A percentile compares a stretch with the other conserved stretches of the same genome.
These are phyloP conservation scores for Phlyctochytrium arcticum DNA, from an alignment of 192 early-diverging fungal genomes.

Conservation along the genomic window DNA sequence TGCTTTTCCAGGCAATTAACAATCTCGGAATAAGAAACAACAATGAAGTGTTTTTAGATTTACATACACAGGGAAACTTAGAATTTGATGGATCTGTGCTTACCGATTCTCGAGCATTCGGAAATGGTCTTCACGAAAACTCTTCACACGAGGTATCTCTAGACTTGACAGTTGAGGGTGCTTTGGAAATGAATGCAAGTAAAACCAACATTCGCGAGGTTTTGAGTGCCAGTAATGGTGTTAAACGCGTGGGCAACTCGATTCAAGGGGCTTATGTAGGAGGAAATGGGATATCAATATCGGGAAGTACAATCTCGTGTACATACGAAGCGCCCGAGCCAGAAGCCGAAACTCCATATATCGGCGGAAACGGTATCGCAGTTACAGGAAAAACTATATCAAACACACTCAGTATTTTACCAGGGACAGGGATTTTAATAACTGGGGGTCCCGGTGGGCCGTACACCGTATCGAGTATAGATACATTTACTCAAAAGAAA, in stretches of 20 bases:
- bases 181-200: neutral
- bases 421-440: no score
- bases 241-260: neutral
- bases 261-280: neutral
- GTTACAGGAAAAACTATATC: no score
- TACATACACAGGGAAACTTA: neutral
- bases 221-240: neutral
- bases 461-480: no score
- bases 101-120: no score
- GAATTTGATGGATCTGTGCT: no score
- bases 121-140: neutral
- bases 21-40: neutral
- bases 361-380: no score
- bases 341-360: no score
- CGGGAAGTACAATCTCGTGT: neutral
- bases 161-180: neutral
- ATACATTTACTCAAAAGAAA: no score
- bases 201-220: neutral
- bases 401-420: no score
- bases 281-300: neutral
- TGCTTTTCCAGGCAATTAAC: neutral
- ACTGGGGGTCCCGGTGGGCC: no score
- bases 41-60: neutral
- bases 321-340: no score
- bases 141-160: neutral